Evolutionary conservation across 2,329 filamentous ascomycete species (phyloP), one percentile per base, ranked within the genome.

Genomic region (Teratosphaeria nubilosa): DNA sequence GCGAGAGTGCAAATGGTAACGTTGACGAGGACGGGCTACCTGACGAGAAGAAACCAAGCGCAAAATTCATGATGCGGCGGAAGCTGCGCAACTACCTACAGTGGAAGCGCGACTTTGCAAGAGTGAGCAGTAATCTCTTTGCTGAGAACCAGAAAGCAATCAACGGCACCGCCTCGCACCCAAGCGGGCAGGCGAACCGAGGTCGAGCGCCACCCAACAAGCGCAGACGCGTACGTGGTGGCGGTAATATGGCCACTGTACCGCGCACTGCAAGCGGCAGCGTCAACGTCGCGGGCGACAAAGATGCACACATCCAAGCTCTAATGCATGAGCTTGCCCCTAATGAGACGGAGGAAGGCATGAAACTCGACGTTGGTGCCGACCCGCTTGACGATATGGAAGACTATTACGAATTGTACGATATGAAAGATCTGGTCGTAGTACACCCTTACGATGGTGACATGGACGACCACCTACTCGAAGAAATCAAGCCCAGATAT

Each of bases 371-470:
- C 59, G 80, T 95, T 25, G 78, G 85, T 1, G 77, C 83, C 5
- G 94, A 97, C 72, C 87, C 90, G 0, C 78, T 96, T 7, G 88
- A 95, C 53, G 83, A 95, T 69, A 92, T 94, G 87, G 91, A 96
- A 63, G 87, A 92, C 64, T 94, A 87, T 74, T 97, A 91, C 70
- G 84, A 94, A 71, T 80, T 97, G 32, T 96, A 92, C 71, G 89
- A 95, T 57, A 94, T 95, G 85, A 83, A 90, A 65, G 89, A 96
- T 64, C 78, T 97, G 22, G 81, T 97, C 13, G 84, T 96, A 48
- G 80, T 97, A 20, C 94, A 97, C 71, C 88, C 94, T 1, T 99
- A 96, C 71, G 91, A 96, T 60, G 91, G 91, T 11, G 94, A 97
- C 70, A 87, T 92, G 77, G 94, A 99, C 71, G 94, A 97, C 70